Evolutionary conservation across 129 eudicot species (phyloP).

Genomic region (Escallonia rubra): DNA sequence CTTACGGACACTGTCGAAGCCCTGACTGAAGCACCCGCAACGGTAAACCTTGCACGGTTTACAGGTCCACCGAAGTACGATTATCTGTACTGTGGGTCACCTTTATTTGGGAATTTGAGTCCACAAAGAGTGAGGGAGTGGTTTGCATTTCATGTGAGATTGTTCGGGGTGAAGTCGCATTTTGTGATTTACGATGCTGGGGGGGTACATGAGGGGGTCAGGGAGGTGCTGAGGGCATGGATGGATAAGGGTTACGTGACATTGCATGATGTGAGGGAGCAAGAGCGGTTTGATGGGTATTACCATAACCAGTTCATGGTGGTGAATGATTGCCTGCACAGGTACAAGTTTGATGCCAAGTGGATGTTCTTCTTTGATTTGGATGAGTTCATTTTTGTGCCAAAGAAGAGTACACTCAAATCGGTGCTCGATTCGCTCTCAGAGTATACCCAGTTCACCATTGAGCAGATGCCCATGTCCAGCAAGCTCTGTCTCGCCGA

Average conservation of each 20-base stretch:
- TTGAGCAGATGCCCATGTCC: slow-evolving; percentile 75
- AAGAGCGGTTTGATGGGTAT: slow-evolving; percentile 77
- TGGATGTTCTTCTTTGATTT: slow-evolving; percentile 93
- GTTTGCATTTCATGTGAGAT: slow-evolving; percentile 71
- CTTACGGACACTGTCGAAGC: slow-evolving; percentile 51
- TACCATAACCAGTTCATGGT: slow-evolving; percentile 76
- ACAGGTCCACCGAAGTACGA: slow-evolving; percentile 53
- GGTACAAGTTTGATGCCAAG: slow-evolving; percentile 52
- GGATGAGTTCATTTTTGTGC: slow-evolving; percentile 68
- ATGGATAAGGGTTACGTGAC: slow-evolving; percentile 63
- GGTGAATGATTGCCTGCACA: slow-evolving; percentile 80
- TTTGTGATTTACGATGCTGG: slow-evolving; percentile 81
- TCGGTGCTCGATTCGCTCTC: slow-evolving; percentile 47
- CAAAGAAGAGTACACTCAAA: slow-evolving; percentile 32
- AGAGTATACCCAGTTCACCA: slow-evolving; percentile 59
- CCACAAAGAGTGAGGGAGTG: slow-evolving; percentile 74
- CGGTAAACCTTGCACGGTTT: slow-evolving; percentile 23
- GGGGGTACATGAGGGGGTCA: slow-evolving; percentile 64
- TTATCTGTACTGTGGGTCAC: slow-evolving; percentile 76
- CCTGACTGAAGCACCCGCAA: slow-evolving; percentile 35
- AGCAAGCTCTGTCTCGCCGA: slow-evolving; percentile 55
- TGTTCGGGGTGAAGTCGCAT: slow-evolving; percentile 67
- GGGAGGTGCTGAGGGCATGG: slow-evolving; percentile 83
- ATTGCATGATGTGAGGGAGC: slow-evolving; percentile 54
- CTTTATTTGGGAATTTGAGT: slow-evolving; percentile 59